Evolutionary conservation across 441 rosid species (phyloP), one percentile per base, ranked within the genome.

Genomic region (Gossypium trilobum): DNA sequence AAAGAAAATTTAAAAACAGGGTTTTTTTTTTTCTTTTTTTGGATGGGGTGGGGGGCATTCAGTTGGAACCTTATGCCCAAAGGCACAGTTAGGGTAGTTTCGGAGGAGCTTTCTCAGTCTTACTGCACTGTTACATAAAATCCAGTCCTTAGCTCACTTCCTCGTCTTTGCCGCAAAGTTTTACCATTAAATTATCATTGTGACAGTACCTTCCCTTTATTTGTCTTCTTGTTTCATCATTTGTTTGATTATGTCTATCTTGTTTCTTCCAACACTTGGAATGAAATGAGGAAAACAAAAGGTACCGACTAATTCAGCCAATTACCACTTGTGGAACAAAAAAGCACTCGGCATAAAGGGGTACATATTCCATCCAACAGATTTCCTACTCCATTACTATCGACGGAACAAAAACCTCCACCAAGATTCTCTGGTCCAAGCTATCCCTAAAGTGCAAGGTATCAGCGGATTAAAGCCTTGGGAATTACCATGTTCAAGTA

Each of bases 391-490:
- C 27, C 48, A 65, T 65, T 44, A 1, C 54, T 60, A 65, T 57
- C 75, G 75, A 39, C 72, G 70, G n/a, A 68, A 33, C 58, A 79
- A 77, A 20, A 65, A 20, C 55, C 65, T 61, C 17, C 77, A 79
- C 57, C 71, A 39, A 13, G 67, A 70, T n/a, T 7, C 60, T 13
- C 11, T 65, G 70, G 16, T 44, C 10, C 55, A 5, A 13, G 64
- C 44, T 14, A 67, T 67, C 17, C 58, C 71, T 14, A 58, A 67
- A 14, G 71, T 67, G 42, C 44, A 68, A 57, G 78, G 79, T 27
- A 51, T 82, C 72, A 66, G 76, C 64, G 70, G 70, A 19, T n/a
- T 57, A 44, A 81, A 77, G 65, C 83, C 85, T 29, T 73, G 68
- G 78, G 78, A 82, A 5, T 73, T 82, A 14, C 78, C 78, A 3